phyloP scores from a whole-genome alignment of 371 early-diverging fungal species.

The Mortierella sp. region DNA sequence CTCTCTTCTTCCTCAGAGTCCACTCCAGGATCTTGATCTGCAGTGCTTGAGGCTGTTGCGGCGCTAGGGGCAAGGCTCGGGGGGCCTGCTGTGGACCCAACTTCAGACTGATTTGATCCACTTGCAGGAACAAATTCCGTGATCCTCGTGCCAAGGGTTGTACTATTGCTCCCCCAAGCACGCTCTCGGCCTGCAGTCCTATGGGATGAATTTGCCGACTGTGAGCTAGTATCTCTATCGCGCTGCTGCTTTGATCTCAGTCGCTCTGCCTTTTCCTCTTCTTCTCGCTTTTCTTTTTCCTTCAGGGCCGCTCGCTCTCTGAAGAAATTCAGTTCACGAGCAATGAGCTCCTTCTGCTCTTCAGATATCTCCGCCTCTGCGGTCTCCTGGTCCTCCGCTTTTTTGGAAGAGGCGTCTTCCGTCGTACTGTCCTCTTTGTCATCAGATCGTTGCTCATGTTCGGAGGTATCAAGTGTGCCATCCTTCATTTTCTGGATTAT shows the following conservation, averaged over 20 bases:
- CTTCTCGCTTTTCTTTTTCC: slow-evolving; percentile 65
- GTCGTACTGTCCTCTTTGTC: slow-evolving; percentile 45
- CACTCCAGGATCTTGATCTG: slow-evolving; percentile 47
- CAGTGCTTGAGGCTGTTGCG: slow-evolving; percentile 12
- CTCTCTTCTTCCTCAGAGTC: slow-evolving; percentile 81
- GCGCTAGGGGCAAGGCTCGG: neutral
- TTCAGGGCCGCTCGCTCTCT: slow-evolving; percentile 73
- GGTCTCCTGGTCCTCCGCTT: slow-evolving; percentile 33
- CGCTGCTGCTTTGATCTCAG: slow-evolving; percentile 24
- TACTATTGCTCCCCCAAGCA: slow-evolving; percentile 45
- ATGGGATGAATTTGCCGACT: slow-evolving; percentile 23
- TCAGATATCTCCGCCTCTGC: slow-evolving; percentile 58
- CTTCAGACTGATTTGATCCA: slow-evolving; percentile 56
- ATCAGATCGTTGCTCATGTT: slow-evolving; percentile 20
- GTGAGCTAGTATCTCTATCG: slow-evolving; percentile 42
- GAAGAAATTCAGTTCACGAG: slow-evolving; percentile 74
- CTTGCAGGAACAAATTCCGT: slow-evolving; percentile 56
- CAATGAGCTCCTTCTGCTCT: slow-evolving; percentile 66
- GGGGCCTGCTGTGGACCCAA: slow-evolving; percentile 19
- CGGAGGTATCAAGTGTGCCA: slow-evolving; percentile 49
- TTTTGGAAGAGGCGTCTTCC: slow-evolving; percentile 8
- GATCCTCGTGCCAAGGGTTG: slow-evolving; percentile 27
- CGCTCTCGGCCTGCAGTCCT: slow-evolving; percentile 50
- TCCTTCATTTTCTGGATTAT: slow-evolving; percentile 62
- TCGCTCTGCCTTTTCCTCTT: slow-evolving; percentile 56